phyloP scores from a whole-genome alignment of 345 rosid species.

The Gossypium bickii region DNA sequence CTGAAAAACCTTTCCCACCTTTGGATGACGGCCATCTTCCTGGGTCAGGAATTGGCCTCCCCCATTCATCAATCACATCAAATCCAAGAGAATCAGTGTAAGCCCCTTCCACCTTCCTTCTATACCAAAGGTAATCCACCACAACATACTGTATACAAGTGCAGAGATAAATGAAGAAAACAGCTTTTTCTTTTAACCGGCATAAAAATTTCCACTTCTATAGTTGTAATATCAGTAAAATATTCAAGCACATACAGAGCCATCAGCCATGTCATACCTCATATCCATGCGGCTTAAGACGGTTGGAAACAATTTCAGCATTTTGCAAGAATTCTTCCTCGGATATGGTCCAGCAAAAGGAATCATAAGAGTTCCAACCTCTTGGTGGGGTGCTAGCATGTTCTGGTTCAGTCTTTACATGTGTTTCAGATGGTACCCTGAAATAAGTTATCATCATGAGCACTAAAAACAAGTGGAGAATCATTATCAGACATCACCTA shows the following conservation, averaged over 20 bases:
- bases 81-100: constrained; percentile 62
- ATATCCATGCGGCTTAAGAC: constrained; percentile 65
- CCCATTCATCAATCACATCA: constrained; percentile 96
- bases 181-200: background rate
- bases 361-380: constrained; percentile 97
- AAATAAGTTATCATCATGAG: constrained; percentile 8
- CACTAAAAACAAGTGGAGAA: background rate
- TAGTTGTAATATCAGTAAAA: background rate
- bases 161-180: constrained; percentile 2
- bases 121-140: constrained; percentile 96
- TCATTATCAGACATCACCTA: background rate
- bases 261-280: constrained; percentile 41
- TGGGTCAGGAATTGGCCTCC: constrained; percentile 79
- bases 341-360: constrained; percentile 82
- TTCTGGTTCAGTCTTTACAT: constrained; percentile 6
- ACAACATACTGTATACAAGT: constrained; percentile 64
- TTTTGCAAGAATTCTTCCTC: constrained; percentile 79
- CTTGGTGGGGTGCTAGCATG: constrained; percentile 75
- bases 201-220: background rate
- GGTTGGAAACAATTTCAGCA: constrained; percentile 57
- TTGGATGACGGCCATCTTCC: constrained; percentile 88
- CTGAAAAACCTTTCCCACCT: constrained; percentile 70
- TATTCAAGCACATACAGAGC: background rate
- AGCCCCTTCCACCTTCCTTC: constrained; percentile 75
- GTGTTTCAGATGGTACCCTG: constrained; percentile 27